phyloP scores from a whole-genome alignment of 306 rosid species.

The Gillenia trifoliata region DNA sequence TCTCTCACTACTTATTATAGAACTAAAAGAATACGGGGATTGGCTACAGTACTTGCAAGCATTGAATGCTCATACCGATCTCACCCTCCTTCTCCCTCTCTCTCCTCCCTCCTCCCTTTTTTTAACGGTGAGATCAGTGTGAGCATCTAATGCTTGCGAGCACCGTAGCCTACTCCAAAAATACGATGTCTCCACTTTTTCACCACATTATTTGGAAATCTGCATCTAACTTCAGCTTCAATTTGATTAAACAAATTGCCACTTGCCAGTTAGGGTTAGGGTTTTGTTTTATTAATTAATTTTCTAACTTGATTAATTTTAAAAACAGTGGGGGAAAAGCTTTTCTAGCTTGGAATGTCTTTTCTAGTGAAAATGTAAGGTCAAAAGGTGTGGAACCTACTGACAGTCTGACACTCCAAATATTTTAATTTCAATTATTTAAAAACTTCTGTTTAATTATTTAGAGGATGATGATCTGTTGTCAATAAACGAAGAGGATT shows the following conservation, averaged over 20 bases:
- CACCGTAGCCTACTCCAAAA: no score
- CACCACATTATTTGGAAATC: constrained; percentile 2
- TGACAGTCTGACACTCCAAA: constrained; percentile 22
- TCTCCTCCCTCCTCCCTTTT: no score
- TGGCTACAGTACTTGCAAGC: no score
- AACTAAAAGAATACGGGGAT: no score
- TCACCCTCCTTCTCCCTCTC: no score
- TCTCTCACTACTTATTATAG: neutral
- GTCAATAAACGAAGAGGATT: constrained; percentile 21
- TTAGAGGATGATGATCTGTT: constrained; percentile 25
- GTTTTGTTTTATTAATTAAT: neutral
- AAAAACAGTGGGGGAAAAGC: constrained; percentile 1
- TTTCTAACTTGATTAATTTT: neutral
- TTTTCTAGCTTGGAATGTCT: constrained; percentile 36
- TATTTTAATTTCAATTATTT: constrained; percentile 4
- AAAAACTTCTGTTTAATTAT: neutral
- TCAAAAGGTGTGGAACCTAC: constrained; percentile 30
- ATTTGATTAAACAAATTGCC: neutral
- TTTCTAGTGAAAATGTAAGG: constrained; percentile 26
- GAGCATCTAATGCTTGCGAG: no score
- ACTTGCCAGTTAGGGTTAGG: constrained; percentile 4
- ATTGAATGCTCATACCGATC: no score
- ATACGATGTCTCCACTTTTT: neutral
- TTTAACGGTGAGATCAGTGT: no score
- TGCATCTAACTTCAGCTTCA: constrained; percentile 2